Conservation (phyloP, 2,329 filamentous ascomycete genomes). For the Delphinella strobiligena region DNA sequence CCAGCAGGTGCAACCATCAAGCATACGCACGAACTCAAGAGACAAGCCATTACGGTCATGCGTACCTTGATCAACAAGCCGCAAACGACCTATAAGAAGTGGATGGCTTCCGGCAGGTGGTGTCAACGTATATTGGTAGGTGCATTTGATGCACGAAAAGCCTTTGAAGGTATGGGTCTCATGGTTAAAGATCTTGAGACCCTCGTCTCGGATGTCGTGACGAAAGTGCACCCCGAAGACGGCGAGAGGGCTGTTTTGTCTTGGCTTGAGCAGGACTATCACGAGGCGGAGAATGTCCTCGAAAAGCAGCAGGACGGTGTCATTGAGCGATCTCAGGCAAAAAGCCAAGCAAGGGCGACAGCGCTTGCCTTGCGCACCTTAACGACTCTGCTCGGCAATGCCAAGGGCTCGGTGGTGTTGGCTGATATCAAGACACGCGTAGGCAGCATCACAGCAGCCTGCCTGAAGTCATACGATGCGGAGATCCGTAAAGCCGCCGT, state of each 20-base stretch:
- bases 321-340: not conserved
- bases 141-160: slow-evolving; percentile 51
- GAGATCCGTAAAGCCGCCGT: slow-evolving; percentile 55
- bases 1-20: slow-evolving; percentile 21
- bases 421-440: slow-evolving; percentile 4
- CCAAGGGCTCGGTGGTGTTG: slow-evolving; percentile 10
- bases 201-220: slow-evolving; percentile 59
- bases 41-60: slow-evolving; percentile 61
- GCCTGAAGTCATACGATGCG: slow-evolving; percentile 16
- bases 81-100: slow-evolving; percentile 46
- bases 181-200: slow-evolving; percentile 64
- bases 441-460: slow-evolving; percentile 16
- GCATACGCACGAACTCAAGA: slow-evolving; percentile 46
- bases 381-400: slow-evolving; percentile 43
- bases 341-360: slow-evolving; percentile 9
- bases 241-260: slow-evolving; percentile 26
- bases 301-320: slow-evolving; percentile 53
- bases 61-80: slow-evolving; percentile 58
- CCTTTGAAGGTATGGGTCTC: slow-evolving; percentile 57
- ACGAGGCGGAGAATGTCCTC: slow-evolving; percentile 58
- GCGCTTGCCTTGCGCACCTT: slow-evolving; percentile 53
- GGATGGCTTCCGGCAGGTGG: slow-evolving; percentile 31
- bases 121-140: slow-evolving; percentile 56
- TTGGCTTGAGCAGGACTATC: slow-evolving; percentile 30
- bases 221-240: slow-evolving; percentile 50